Base-by-base conservation (phyloP, 2,329 filamentous ascomycete genomes). In the Diplocarpon mali region DNA sequence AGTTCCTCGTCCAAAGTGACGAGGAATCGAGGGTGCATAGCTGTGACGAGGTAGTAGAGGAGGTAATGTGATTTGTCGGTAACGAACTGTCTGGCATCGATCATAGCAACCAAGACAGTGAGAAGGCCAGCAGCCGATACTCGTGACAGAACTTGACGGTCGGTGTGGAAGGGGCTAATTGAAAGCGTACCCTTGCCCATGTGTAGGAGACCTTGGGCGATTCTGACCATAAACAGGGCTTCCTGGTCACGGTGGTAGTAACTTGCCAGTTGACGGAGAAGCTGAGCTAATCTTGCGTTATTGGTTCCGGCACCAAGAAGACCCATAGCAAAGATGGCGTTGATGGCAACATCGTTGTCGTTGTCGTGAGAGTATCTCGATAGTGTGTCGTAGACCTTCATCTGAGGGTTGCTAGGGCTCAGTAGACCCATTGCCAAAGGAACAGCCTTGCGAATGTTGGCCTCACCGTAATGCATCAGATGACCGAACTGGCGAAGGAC, bases 131-230 rank as follows among this genome's bases (percentile, higher is more conserved):
- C 87, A 20, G 90, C 82, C 17, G 89, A 83, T 30, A 98, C 93
- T 50, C 85, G 79, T 2, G 92, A 98, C 44, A 98, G 76, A 17
- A 98, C 86, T 66, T 95, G 88, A 47, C 93, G 85, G 63, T 98
- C 93, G 14, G 90, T 95, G 71, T 98, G 92, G 83, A 98, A 98
- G n/a, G 92, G 92, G 66, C 86, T 96, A 60, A 96, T 76, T 2
- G 88, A 85, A 61, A 98, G 77, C 3, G 92, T 96, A 56, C 93
- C 92, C 72, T 98, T 98, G 69, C 93, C 93, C 89, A 96, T 96
- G 71, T 98, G 93, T 54, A 98, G 67, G 37, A 98, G 77, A 68
- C 93, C 92, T 64, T 98, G 92, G 4, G 92, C 92, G 57, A 98
- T 96, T 61, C 92, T 85, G 20, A 98, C 92, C 92, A 98, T 98